phyloP scores from a whole-genome alignment of 2,329 filamentous ascomycete genomes.

The Epichloe brachyelytri region DNA sequence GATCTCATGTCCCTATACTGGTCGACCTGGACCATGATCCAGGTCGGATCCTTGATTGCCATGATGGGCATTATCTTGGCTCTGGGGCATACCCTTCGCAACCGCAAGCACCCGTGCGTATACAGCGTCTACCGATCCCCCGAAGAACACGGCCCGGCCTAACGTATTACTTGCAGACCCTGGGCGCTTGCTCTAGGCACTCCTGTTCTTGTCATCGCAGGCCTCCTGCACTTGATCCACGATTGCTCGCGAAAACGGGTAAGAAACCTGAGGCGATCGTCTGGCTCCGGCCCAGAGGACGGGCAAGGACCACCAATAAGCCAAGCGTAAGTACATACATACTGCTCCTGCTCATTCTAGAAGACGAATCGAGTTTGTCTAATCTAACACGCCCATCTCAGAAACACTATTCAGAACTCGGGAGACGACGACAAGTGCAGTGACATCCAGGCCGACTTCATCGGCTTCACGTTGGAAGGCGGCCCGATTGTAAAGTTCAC shows the following conservation, averaged over 20 bases:
- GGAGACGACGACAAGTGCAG: constrained; percentile 21
- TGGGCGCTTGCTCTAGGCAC: constrained; percentile 49
- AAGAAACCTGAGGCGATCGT: constrained; percentile 17
- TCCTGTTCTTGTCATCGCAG: constrained; percentile 45
- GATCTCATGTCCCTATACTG: constrained; percentile 47
- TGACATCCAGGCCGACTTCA: constrained; percentile 22
- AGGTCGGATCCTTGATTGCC: constrained; percentile 44
- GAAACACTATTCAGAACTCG: constrained; percentile 25
- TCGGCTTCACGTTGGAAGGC: constrained; percentile 33
- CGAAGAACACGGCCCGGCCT: neutral
- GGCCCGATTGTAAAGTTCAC: constrained; percentile 33
- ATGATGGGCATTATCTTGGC: constrained; percentile 44
- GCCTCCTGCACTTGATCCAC: constrained; percentile 36
- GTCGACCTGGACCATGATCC: constrained; percentile 48
- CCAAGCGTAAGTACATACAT: constrained; percentile 24
- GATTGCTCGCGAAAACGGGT: constrained; percentile 24
- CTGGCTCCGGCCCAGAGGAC: constrained; percentile 12
- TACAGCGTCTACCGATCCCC: no score
- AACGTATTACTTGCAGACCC: constrained; percentile 20
- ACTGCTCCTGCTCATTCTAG: neutral
- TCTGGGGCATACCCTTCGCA: constrained; percentile 34
- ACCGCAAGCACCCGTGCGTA: constrained; percentile 38
- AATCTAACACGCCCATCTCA: neutral
- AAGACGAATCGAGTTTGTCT: neutral
- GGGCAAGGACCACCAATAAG: constrained; percentile 25